Evolutionary conservation across 2,329 filamentous ascomycete species (phyloP).

Genomic region (Neopestalotiopsis sp.): DNA sequence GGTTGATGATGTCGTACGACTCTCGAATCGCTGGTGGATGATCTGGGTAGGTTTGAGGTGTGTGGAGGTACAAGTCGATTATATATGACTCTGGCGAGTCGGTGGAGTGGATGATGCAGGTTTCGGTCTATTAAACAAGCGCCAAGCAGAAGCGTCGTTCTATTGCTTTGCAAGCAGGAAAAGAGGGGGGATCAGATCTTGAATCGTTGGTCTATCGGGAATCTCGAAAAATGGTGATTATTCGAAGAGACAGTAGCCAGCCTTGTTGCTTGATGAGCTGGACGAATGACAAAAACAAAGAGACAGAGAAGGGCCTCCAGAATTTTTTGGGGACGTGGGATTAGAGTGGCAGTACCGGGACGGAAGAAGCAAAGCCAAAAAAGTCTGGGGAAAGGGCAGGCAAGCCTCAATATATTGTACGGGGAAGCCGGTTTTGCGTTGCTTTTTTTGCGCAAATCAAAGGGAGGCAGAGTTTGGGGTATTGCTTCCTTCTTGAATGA

Average conservation of each 20-base stretch:
- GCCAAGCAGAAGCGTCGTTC: too few relatives aligned
- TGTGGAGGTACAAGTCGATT: not conserved
- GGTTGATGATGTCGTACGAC: constrained; percentile 4
- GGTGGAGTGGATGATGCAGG: not conserved
- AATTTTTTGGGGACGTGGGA: not conserved
- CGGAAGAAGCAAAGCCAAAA: constrained; percentile 5
- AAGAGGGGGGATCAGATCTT: not conserved
- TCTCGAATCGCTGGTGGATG: not conserved
- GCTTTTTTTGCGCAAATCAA: constrained; percentile 17
- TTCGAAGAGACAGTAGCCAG: not conserved
- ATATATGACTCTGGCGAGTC: not conserved
- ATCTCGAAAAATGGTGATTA: not conserved
- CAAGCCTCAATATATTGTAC: constrained; percentile 3
- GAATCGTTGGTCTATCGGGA: not conserved
- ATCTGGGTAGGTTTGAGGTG: not conserved
- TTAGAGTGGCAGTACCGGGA: not conserved
- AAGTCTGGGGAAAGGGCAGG: constrained; percentile 4
- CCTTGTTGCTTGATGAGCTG: not conserved
- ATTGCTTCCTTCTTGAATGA: constrained; percentile 9
- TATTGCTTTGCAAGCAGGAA: not conserved
- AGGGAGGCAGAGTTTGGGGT: constrained; percentile 13
- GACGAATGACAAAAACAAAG: not conserved
- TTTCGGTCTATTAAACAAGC: not conserved
- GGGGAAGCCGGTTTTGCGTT: constrained; percentile 7
- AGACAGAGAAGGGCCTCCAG: not conserved